Evolutionary conservation across 2,329 filamentous ascomycete genomes (phyloP).

Genomic region (Fusarium sp.): DNA sequence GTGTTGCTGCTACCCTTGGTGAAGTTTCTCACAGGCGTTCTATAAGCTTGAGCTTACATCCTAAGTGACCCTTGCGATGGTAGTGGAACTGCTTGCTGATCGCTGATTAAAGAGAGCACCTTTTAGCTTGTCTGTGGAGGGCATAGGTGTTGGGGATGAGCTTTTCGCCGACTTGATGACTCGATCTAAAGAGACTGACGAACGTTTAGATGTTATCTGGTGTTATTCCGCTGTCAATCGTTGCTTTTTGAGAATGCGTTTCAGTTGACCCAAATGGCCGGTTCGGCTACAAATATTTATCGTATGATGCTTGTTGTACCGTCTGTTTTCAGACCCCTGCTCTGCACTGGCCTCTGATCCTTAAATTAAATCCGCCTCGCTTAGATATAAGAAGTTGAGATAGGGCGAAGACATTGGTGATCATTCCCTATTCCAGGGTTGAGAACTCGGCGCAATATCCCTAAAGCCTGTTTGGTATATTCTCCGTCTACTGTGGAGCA

Average conservation of each 20-base stretch:
- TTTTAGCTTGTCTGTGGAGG: background rate
- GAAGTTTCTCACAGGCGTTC: too few relatives aligned
- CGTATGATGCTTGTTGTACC: background rate
- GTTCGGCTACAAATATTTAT: background rate
- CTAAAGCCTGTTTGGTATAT: background rate
- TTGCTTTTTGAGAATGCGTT: background rate
- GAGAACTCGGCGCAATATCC: background rate
- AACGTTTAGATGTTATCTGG: background rate
- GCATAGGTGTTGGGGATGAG: background rate
- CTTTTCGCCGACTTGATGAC: background rate
- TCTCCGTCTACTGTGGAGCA: background rate
- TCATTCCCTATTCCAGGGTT: background rate
- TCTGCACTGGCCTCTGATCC: background rate
- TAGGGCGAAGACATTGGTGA: background rate
- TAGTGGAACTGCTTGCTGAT: background rate
- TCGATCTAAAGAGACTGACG: background rate
- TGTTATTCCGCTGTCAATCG: background rate
- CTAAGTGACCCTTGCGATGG: background rate
- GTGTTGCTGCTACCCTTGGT: too few relatives aligned
- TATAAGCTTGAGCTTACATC: background rate
- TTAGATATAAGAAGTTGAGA: background rate
- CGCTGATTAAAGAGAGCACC: background rate
- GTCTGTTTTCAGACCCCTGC: background rate
- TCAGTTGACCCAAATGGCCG: background rate
- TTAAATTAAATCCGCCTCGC: slow-evolving; percentile 1